Evolutionary conservation across 495 filamentous ascomycete species (phyloP), one percentile per base, ranked within the genome.

Genomic region (Penicillium lividum): DNA sequence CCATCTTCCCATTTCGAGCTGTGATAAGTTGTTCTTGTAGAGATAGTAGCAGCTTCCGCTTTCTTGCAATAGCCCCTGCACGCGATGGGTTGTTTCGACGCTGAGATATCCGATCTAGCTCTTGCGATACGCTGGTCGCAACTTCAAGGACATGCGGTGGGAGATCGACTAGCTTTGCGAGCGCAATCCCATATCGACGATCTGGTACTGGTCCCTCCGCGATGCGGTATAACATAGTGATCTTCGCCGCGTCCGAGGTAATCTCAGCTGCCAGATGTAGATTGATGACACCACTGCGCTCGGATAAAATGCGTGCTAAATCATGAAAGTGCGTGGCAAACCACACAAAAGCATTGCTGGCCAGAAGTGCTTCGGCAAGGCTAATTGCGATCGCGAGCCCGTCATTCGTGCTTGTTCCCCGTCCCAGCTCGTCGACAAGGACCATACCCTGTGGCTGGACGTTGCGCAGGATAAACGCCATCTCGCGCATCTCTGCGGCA

Each of bases 291-390:
- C 90, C 91, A 38, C 73, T 81, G 34, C 86, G 83, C 59, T 89
- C 86, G 3, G 82, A 82, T 60, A 97, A 73, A 40, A 97, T 89
- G 28, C 80, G 80, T 0, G 91, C 88, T 5, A 98, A 79, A 63
- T 96, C 89, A 38, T 82, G 81, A 65, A 97, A 98, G 68, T 98
- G 94, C 0, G 94, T 97, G 22, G 86, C 91, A 68, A 98, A 98
- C 86, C 92, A 96, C 6, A 97, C 84, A 3, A 91, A 74, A 0
- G 91, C 82, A 52, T 82, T 79, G 56, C 84, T 93, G 33, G 90
- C 79, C 9, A 98, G 82, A 16, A 98, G 75, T 1, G 89, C 89
- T 76, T 98, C 94, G 4, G 91, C 84, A 64, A 97, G 87, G 25
- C 91, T 86, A 47, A 97, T 69, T n/a, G 94, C 92, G 65, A 98